Percentiles rank a stretch among this genome's conserved stretches.
phyloP scores from a whole-genome alignment of 2,329 filamentous ascomycete genomes.

The Pestalotiopsis sp. region DNA sequence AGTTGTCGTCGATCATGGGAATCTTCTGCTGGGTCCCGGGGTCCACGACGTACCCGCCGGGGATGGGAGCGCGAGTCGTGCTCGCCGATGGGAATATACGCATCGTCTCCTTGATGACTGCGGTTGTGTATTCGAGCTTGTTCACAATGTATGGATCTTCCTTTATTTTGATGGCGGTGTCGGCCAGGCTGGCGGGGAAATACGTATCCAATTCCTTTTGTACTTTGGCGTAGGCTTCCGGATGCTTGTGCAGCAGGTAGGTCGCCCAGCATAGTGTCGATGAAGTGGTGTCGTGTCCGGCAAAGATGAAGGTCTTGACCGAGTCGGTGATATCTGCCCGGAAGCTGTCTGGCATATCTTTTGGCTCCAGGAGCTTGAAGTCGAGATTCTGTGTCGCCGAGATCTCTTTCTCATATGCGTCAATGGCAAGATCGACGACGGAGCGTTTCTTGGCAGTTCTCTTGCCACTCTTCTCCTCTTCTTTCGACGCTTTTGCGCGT shows the following conservation, averaged over 20 bases:
- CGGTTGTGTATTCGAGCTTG: conserved; percentile 7
- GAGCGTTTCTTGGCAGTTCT: conserved; percentile 6
- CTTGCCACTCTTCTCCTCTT: not conserved
- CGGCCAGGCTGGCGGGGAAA: not conserved
- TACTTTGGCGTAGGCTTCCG: not conserved
- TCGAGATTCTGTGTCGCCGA: not conserved
- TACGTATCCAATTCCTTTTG: not conserved
- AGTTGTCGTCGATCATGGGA: not conserved
- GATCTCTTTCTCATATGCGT: conserved; percentile 7
- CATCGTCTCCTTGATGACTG: conserved; percentile 13
- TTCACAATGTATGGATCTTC: conserved; percentile 2
- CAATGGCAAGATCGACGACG: conserved; percentile 6
- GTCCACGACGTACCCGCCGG: not conserved
- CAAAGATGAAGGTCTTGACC: conserved; percentile 12
- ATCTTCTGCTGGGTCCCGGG: not conserved
- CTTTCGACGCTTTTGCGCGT: not conserved
- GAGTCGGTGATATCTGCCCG: conserved; percentile 1
- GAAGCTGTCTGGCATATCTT: conserved; percentile 1
- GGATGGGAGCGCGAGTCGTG: not conserved
- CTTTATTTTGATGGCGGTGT: not conserved
- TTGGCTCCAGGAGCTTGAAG: not conserved
- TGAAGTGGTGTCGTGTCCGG: conserved; percentile 3
- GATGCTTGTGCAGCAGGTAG: conserved; percentile 3
- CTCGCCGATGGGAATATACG: not conserved
- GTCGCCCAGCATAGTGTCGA: conserved; percentile 2